phyloP scores from a whole-genome alignment of 176 grass and related monocot genomes.

The Hordeum vulgare region MorexV3_pseudomolecules_assembly NC_058518.1:443239473-443239972 shows the following conservation, averaged over 20 bases:
- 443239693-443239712: conserved; percentile 91
- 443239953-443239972: conserved; percentile 52
- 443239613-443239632: not conserved
- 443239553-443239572: not conserved
- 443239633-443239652: not conserved
- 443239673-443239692: conserved; percentile 79
- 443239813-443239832: not conserved
- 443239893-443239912: not conserved
- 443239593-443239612: not conserved
- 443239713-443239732: conserved; percentile 58
- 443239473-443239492: conserved; percentile 85
- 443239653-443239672: not conserved
- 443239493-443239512: conserved; percentile 86
- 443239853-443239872: not conserved
- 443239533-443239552: conserved; percentile 46
- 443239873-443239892: not conserved
- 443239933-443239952: not conserved
- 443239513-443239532: conserved; percentile 91
- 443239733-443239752: conserved; percentile 54
- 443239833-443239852: not conserved
- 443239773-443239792: not conserved
- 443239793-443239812: not conserved
- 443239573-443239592: not conserved
- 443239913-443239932: not conserved
- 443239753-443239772: not conserved